Evolutionary conservation across 345 rosid genomes (phyloP).

Genomic region (Moringa oleifera): DNA sequence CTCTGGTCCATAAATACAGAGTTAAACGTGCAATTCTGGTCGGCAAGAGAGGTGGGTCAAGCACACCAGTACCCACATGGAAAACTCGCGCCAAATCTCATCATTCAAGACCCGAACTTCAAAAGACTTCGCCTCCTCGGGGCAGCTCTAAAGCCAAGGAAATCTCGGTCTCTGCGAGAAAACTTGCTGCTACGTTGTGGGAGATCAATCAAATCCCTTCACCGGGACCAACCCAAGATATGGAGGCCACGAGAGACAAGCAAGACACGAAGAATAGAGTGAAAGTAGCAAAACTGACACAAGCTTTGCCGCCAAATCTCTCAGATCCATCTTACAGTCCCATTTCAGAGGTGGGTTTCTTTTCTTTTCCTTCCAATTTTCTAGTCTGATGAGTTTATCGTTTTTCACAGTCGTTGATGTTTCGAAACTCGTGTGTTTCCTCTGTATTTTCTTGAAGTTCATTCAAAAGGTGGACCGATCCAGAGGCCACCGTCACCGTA

Average conservation of each 20-base stretch:
- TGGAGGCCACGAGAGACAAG: slow-evolving; percentile 24
- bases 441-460: slow-evolving; percentile 1
- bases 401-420: background rate
- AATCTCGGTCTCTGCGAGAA: slow-evolving; percentile 63
- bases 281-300: slow-evolving; percentile 21
- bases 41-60: slow-evolving; percentile 54
- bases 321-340: slow-evolving; percentile 58
- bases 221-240: slow-evolving; percentile 19
- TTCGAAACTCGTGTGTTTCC: background rate
- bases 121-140: slow-evolving; percentile 16
- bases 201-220: slow-evolving; percentile 63
- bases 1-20: slow-evolving; percentile 58
- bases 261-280: slow-evolving; percentile 31
- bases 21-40: slow-evolving; percentile 76
- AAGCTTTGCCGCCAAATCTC: slow-evolving; percentile 29
- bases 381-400: background rate
- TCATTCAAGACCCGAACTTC: slow-evolving; percentile 27
- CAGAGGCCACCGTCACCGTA: slow-evolving; percentile 28
- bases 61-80: slow-evolving; percentile 70
- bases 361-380: slow-evolving; percentile 5
- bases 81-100: slow-evolving; percentile 41
- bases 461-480: slow-evolving; percentile 39
- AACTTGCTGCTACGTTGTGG: slow-evolving; percentile 86
- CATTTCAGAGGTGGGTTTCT: slow-evolving; percentile 42
- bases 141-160: slow-evolving; percentile 12